Percentiles rank a stretch among this genome's conserved stretches.
Conservation (phyloP, 2,329 filamentous ascomycete species). For the Paracoccidioides lutzii region DNA sequence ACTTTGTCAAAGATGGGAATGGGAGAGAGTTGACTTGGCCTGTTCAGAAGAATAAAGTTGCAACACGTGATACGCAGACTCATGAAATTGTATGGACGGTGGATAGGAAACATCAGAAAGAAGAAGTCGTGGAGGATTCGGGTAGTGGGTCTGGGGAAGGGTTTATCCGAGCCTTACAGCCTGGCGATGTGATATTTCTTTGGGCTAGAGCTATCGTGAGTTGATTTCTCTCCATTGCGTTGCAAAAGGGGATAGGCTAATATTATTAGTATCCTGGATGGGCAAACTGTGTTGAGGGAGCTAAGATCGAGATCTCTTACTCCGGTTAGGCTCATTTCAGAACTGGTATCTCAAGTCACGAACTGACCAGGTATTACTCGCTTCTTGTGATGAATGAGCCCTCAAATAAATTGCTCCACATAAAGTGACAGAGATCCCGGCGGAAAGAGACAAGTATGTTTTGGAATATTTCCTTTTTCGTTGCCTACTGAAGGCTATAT, state of each 20-base stretch:
- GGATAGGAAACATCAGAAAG: neutral
- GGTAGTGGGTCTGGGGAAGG: conserved; percentile 1
- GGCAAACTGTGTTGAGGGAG: neutral
- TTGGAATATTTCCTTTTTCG: neutral
- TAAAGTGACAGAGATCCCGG: too few relatives aligned
- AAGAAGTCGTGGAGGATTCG: neutral
- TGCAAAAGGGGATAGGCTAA: neutral
- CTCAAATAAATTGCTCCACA: neutral
- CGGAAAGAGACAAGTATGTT: too few relatives aligned
- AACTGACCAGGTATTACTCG: neutral
- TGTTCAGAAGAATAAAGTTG: neutral
- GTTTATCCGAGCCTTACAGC: neutral
- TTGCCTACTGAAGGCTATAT: neutral
- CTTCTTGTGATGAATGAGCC: neutral
- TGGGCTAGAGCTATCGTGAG: conserved; percentile 2
- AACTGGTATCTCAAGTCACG: neutral
- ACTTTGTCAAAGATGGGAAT: neutral
- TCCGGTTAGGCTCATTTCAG: neutral
- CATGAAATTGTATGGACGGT: neutral
- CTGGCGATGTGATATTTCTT: conserved; percentile 1
- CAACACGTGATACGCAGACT: neutral
- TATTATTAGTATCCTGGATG: conserved; percentile 1
- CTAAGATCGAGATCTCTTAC: neutral
- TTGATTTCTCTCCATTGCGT: neutral
- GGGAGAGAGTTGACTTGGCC: neutral